phyloP scores from a whole-genome alignment of 2,329 filamentous ascomycete species.

The Aspergillus tanneri region DNA sequence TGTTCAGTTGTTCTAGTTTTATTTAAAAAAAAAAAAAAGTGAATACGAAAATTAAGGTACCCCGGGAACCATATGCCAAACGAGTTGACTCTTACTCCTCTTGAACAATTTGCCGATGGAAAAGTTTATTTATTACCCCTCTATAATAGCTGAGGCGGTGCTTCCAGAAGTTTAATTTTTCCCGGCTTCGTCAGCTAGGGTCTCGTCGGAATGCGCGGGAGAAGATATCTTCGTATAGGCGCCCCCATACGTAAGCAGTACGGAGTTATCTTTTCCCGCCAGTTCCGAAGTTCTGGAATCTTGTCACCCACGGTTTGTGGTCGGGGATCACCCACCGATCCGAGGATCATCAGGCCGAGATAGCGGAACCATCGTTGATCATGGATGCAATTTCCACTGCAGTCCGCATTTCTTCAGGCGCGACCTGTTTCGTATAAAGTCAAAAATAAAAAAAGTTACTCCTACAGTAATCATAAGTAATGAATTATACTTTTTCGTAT shows the following conservation, averaged over 20 bases:
- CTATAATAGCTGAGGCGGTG: background rate
- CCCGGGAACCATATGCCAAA: background rate
- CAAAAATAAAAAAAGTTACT: too few species aligned
- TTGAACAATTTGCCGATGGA: background rate
- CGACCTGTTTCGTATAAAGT: background rate
- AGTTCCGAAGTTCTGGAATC: conserved; percentile 10
- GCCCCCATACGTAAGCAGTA: too few species aligned
- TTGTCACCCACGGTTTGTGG: conserved; percentile 6
- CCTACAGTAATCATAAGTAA: too few species aligned
- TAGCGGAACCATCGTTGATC: conserved; percentile 14
- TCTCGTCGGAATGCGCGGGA: too few species aligned
- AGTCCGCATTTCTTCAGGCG: background rate
- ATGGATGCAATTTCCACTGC: background rate
- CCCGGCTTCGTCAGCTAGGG: too few species aligned
- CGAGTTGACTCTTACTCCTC: background rate
- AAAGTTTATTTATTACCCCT: background rate
- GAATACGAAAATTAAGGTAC: background rate
- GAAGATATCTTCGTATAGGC: background rate
- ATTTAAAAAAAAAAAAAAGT: too few species aligned
- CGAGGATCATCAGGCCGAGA: conserved; percentile 14
- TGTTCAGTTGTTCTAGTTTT: too few species aligned
- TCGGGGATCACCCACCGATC: conserved; percentile 15
- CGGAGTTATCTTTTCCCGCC: background rate
- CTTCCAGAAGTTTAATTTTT: background rate
- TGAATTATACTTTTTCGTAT: too few species aligned